These are phyloP conservation scores for Tuber aestivum DNA, from an alignment of 495 filamentous ascomycete genomes.

Conservation along the genomic window DNA sequence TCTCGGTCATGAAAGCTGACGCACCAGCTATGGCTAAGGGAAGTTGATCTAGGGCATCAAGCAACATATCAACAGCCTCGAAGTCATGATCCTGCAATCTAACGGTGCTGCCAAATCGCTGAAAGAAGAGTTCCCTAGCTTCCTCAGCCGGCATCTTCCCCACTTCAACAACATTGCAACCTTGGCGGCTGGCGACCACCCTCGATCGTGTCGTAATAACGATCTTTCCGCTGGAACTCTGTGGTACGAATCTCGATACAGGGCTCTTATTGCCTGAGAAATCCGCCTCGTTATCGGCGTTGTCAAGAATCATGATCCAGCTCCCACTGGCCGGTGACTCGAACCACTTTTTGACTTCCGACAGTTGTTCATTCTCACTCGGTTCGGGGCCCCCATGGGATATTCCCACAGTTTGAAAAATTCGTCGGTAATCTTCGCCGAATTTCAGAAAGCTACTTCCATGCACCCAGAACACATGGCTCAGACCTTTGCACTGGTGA, in stretches of 20 bases:
- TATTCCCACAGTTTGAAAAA: slow-evolving; percentile 12
- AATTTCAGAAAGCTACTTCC: slow-evolving; percentile 18
- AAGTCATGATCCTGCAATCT: neutral
- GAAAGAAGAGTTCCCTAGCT: slow-evolving; percentile 9
- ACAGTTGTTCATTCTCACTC: slow-evolving; percentile 7
- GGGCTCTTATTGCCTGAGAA: slow-evolving; percentile 17
- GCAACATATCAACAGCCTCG: slow-evolving; percentile 5
- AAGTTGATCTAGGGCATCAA: slow-evolving; percentile 18
- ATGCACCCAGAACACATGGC: slow-evolving; percentile 30
- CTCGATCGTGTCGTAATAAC: slow-evolving; percentile 23
- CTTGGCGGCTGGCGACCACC: slow-evolving; percentile 3
- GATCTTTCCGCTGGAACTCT: slow-evolving; percentile 14
- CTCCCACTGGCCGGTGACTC: slow-evolving; percentile 20
- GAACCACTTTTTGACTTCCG: slow-evolving; percentile 23
- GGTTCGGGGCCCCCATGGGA: slow-evolving; percentile 18
- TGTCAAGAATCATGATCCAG: slow-evolving; percentile 30
- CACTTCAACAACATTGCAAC: slow-evolving; percentile 5
- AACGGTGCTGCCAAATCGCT: neutral
- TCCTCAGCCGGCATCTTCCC: slow-evolving; percentile 1
- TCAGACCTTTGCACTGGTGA: slow-evolving; percentile 29
- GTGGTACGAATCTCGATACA: slow-evolving; percentile 7
- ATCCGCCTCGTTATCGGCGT: slow-evolving; percentile 24
- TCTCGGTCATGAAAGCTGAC: slow-evolving; percentile 1
- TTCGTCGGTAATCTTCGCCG: slow-evolving; percentile 24
- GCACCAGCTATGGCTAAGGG: slow-evolving; percentile 28